phyloP scores from a whole-genome alignment of 371 early-diverging fungal species.

The Haplosporangium sp. region DNA sequence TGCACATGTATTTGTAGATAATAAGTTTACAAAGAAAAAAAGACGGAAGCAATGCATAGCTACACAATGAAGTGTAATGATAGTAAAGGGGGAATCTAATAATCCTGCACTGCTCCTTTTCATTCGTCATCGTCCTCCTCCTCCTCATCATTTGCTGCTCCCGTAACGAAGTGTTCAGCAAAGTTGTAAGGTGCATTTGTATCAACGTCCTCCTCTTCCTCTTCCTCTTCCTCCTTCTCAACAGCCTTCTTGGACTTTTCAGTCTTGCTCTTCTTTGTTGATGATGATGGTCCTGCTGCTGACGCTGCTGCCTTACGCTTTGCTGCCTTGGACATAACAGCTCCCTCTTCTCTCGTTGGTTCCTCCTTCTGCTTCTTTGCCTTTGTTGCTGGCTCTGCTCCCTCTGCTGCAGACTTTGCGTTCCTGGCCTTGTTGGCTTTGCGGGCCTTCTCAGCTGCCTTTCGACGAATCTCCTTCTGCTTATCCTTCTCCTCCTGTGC shows the following conservation, averaged over 20 bases:
- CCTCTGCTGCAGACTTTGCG: too few relatives aligned
- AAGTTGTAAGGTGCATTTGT: slow-evolving; percentile 50
- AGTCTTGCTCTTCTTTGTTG: slow-evolving; percentile 45
- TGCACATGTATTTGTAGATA: slow-evolving; percentile 3
- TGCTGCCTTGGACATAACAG: slow-evolving; percentile 31
- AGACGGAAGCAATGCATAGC: slow-evolving; percentile 1
- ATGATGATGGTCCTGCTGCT: slow-evolving; percentile 4
- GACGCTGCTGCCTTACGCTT: slow-evolving; percentile 39
- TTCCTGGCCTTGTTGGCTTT: slow-evolving; percentile 69
- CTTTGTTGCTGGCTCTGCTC: slow-evolving; percentile 10
- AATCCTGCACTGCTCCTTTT: too few relatives aligned
- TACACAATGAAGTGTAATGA: slow-evolving; percentile 1
- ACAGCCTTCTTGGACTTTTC: slow-evolving; percentile 28
- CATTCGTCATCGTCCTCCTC: slow-evolving; percentile 36
- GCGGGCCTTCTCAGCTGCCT: slow-evolving; percentile 62
- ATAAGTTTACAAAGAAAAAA: slow-evolving; percentile 1
- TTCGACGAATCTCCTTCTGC: slow-evolving; percentile 60
- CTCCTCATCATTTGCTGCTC: slow-evolving; percentile 16
- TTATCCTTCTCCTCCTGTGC: slow-evolving; percentile 66
- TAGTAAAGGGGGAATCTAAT: slow-evolving; percentile 11
- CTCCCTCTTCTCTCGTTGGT: slow-evolving; percentile 11
- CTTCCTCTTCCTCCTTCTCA: slow-evolving; percentile 15
- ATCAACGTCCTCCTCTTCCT: slow-evolving; percentile 18
- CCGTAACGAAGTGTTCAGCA: slow-evolving; percentile 38
- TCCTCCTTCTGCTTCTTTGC: slow-evolving; percentile 21